Evolutionary conservation across 1,284 basidiomycete species (phyloP).

Genomic region (Ustilago tritici): DNA sequence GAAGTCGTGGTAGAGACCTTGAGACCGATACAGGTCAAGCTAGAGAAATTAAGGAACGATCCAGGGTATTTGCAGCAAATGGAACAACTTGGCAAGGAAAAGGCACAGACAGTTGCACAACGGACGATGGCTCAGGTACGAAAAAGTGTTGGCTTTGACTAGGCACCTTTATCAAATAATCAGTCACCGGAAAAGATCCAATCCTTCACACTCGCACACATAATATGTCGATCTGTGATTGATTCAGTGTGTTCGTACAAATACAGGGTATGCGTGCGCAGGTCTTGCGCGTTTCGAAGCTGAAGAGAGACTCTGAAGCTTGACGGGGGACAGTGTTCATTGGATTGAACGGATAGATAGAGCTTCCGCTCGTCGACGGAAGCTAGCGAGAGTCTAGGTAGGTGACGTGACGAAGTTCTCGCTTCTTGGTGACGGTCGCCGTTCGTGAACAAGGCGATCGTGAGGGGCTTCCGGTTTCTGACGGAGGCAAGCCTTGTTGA

Average conservation of each 20-base stretch:
- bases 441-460: too few species aligned
- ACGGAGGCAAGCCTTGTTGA: neutral
- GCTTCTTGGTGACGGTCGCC: too few species aligned
- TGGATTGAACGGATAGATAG: neutral
- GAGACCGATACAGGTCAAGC: slow-evolving; percentile 79
- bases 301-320: neutral
- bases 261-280: slow-evolving; percentile 36
- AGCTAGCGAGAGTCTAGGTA: too few species aligned
- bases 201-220: neutral
- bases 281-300: neutral
- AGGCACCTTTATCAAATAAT: neutral
- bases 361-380: neutral
- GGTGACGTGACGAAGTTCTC: too few species aligned
- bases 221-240: neutral
- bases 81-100: slow-evolving; percentile 76
- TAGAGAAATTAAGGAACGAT: slow-evolving; percentile 77
- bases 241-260: slow-evolving; percentile 14
- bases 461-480: neutral
- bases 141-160: slow-evolving; percentile 76
- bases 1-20: slow-evolving; percentile 81
- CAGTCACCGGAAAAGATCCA: neutral
- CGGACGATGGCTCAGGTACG: slow-evolving; percentile 79
- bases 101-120: slow-evolving; percentile 76
- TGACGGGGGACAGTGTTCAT: neutral
- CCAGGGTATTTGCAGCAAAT: slow-evolving; percentile 77